phyloP scores from a whole-genome alignment of 2,329 filamentous ascomycete species.

The Penicillium sp. region DNA sequence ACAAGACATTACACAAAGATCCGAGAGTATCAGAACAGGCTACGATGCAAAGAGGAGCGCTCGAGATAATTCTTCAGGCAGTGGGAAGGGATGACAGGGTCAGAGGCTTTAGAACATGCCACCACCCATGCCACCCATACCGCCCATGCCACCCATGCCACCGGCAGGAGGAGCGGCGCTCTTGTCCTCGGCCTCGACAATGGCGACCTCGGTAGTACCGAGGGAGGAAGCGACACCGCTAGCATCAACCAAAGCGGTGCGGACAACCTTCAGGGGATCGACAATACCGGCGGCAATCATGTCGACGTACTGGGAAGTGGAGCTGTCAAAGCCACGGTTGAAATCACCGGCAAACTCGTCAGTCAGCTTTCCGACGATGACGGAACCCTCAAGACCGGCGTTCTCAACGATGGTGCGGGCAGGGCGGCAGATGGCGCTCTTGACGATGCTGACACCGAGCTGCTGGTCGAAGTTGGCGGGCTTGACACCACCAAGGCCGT shows the following conservation, averaged over 20 bases:
- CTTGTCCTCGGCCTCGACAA: constrained; percentile 92
- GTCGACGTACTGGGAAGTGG: constrained; percentile 97
- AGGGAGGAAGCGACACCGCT: constrained; percentile 94
- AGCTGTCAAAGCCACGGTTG: constrained; percentile 96
- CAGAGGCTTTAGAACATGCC: constrained; percentile 59
- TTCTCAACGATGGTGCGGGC: constrained; percentile 97
- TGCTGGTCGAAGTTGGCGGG: constrained; percentile 97
- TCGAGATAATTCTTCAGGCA: constrained; percentile 24
- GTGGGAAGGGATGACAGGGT: constrained; percentile 1
- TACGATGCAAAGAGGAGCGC: constrained; percentile 35
- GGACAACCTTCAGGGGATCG: constrained; percentile 98
- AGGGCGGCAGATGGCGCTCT: constrained; percentile 94
- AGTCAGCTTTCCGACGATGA: constrained; percentile 95
- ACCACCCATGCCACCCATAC: constrained; percentile 60
- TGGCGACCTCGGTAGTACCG: constrained; percentile 96
- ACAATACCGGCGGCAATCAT: constrained; percentile 98
- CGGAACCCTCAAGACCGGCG: constrained; percentile 89
- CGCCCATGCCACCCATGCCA: constrained; percentile 53
- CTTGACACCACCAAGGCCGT: constrained; percentile 80
- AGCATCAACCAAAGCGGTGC: constrained; percentile 90
- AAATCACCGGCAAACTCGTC: constrained; percentile 90
- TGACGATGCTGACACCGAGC: constrained; percentile 94
- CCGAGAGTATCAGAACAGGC: constrained; percentile 28
- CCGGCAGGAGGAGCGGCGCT: constrained; percentile 62
- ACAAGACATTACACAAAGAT: constrained; percentile 27